Evolutionary conservation across 345 rosid genomes (phyloP), one percentile per base, ranked within the genome.

Genomic region (Anastatica hierochuntica): DNA sequence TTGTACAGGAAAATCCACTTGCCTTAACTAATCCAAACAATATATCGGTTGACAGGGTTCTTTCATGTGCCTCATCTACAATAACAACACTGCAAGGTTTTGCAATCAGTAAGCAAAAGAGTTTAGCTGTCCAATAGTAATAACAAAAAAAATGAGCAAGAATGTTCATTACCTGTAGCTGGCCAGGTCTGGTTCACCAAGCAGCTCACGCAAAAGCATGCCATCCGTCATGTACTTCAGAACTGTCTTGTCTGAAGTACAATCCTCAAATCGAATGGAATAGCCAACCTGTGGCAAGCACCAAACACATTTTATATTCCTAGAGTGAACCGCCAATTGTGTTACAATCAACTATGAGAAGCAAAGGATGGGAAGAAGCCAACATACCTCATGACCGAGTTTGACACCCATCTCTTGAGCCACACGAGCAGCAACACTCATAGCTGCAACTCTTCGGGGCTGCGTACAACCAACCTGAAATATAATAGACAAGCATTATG

Each of bases 51-150:
- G 98, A 92, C 60, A 92, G 68, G 19, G 98, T 92, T 75, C 98
- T 92, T 77, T 92, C 98, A 70, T 92, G 98, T 2, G 98, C 96
- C 79, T 92, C 96, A 49, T 92, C 98, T 67, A 92, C 96, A 85
- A 92, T 88, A 59, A 88, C 74, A 21, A 92, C 90, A 61, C 97
- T 89, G 78, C 64, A 71, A 71, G 51, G 66, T 52, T 58, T 36
- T 58, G 31, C 19, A 37, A 16, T 24, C 41, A 38, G 51, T 51
- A 58, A 69, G 53, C 39, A 57, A 58, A 53, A 38, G 26, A 23
- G 49, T 38, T 41, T 27, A 9, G 47, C 20, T 23, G 38, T 19
- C 23, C 8, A 30, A 39, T 7, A 17, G 13, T 27, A 43, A 15
- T 7, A 34, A 29, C 11, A n/a, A n/a, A 33, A 33, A 10, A 7